A percentile compares a stretch with the other conserved stretches of the same genome.
These are phyloP conservation scores for Pestalotiopsis fici DNA, from an alignment of 2,329 filamentous ascomycete genomes.

Conservation along the genomic window DNA sequence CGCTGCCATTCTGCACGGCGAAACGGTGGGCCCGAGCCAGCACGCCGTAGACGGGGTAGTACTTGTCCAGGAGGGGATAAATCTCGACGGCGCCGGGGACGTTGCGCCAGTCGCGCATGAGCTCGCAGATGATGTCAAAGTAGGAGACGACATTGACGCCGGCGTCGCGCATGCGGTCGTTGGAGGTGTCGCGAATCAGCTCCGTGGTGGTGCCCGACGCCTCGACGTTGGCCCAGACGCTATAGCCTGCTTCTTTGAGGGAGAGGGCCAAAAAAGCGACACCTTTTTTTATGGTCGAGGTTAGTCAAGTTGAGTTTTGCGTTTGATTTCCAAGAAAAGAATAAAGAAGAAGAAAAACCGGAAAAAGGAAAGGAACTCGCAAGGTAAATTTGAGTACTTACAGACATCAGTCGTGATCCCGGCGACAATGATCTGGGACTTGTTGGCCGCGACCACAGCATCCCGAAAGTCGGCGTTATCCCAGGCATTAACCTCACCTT, in stretches of 20 bases:
- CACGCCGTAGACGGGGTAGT: conserved; percentile 65
- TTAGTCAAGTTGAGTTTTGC: too few species aligned
- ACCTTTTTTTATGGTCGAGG: too few species aligned
- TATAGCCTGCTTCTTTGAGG: conserved; percentile 69
- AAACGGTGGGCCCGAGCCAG: conserved; percentile 63
- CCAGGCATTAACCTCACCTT: conserved; percentile 77
- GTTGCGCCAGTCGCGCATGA: conserved; percentile 72
- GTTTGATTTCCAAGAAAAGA: too few species aligned
- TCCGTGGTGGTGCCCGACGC: conserved; percentile 66
- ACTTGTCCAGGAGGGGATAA: conserved; percentile 65
- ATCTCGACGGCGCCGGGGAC: conserved; percentile 54
- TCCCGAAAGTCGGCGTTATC: conserved; percentile 70
- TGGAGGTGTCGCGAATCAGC: conserved; percentile 63
- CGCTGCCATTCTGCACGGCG: conserved; percentile 60
- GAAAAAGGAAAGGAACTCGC: too few species aligned
- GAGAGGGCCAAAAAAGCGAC: conserved; percentile 75
- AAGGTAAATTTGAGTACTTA: conserved; percentile 22
- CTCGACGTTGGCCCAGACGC: conserved; percentile 73
- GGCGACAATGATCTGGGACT: conserved; percentile 70
- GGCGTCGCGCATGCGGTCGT: conserved; percentile 65
- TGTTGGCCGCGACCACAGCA: conserved; percentile 65
- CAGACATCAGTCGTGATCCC: conserved; percentile 78
- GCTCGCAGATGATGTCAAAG: conserved; percentile 65
- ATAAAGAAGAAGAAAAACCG: too few species aligned
- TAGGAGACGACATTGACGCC: conserved; percentile 65